Conservation (phyloP, 768 basidiomycete genomes). For the Lentinula detonsa region DNA sequence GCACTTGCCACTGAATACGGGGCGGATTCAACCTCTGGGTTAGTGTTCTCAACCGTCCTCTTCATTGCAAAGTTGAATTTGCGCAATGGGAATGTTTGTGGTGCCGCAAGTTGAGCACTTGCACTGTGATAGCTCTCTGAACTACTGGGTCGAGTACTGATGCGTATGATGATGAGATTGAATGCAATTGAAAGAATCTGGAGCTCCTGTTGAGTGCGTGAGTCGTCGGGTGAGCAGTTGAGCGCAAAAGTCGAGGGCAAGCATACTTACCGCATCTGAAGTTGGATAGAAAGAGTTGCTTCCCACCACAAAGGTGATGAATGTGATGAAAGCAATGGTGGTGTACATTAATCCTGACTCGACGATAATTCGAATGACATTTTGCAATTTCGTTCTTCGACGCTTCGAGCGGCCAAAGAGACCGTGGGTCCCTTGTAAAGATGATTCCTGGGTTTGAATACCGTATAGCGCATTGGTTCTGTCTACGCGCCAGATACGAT, state of each 20-base stretch:
- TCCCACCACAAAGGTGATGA: slow-evolving; percentile 1
- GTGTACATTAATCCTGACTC: slow-evolving; percentile 12
- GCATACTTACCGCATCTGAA: neutral
- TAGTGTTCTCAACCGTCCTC: neutral
- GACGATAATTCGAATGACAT: slow-evolving; percentile 10
- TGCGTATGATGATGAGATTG: slow-evolving; percentile 12
- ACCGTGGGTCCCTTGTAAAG: neutral
- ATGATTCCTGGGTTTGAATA: neutral
- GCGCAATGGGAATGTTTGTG: neutral
- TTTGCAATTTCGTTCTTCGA: slow-evolving; percentile 5
- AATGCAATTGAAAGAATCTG: slow-evolving; percentile 9
- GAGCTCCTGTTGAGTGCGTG: slow-evolving; percentile 1
- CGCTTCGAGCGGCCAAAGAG: neutral
- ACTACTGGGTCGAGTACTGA: neutral
- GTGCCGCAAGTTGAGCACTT: neutral
- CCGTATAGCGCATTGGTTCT: neutral
- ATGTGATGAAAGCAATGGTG: slow-evolving; percentile 5
- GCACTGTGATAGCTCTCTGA: neutral
- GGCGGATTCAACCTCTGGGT: neutral
- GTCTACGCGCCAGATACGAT: slow-evolving; percentile 10
- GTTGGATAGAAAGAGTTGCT: slow-evolving; percentile 8
- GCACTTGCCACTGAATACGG: neutral
- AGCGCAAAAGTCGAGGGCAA: neutral
- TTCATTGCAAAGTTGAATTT: neutral
- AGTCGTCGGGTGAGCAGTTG: neutral